These are phyloP conservation scores for Diplodia scrobiculata DNA, from an alignment of 2,329 filamentous ascomycete species.

Conservation along the genomic window DNA sequence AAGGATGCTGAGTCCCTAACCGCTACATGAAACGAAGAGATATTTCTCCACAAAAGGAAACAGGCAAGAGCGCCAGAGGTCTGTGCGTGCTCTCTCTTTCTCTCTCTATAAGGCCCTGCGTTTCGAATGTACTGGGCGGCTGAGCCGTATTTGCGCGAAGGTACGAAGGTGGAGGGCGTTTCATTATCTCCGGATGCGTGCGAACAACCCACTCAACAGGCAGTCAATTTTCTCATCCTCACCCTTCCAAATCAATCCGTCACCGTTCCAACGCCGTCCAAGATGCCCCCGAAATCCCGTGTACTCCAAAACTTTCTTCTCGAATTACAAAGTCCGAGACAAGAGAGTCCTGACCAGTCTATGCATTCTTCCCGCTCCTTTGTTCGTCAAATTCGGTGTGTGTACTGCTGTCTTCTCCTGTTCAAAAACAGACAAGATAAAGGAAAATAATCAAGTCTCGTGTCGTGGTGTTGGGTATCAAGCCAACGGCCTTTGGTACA, in stretches of 20 bases:
- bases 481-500: slow-evolving; percentile 11
- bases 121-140: not conserved
- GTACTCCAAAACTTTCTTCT: slow-evolving; percentile 4
- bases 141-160: not conserved
- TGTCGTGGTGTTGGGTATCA: slow-evolving; percentile 13
- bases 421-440: not conserved
- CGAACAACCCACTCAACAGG: slow-evolving; percentile 15
- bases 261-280: slow-evolving; percentile 7
- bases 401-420: slow-evolving; percentile 4
- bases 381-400: not conserved
- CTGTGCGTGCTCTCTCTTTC: not conserved
- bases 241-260: not conserved
- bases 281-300: slow-evolving; percentile 14
- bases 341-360: not conserved
- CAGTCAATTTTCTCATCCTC: not conserved
- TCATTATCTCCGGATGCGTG: not conserved
- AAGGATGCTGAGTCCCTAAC: not conserved
- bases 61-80: slow-evolving; percentile 3
- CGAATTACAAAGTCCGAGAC: not conserved
- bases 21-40: slow-evolving; percentile 9
- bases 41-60: slow-evolving; percentile 7
- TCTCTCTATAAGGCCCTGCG: not conserved
- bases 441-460: slow-evolving; percentile 1
- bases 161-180: not conserved
- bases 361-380: slow-evolving; percentile 10